Percentiles rank a stretch among this genome's conserved stretches.
Evolutionary conservation across 768 basidiomycete species (phyloP).

Genomic region (Gyrodon lividus): DNA sequence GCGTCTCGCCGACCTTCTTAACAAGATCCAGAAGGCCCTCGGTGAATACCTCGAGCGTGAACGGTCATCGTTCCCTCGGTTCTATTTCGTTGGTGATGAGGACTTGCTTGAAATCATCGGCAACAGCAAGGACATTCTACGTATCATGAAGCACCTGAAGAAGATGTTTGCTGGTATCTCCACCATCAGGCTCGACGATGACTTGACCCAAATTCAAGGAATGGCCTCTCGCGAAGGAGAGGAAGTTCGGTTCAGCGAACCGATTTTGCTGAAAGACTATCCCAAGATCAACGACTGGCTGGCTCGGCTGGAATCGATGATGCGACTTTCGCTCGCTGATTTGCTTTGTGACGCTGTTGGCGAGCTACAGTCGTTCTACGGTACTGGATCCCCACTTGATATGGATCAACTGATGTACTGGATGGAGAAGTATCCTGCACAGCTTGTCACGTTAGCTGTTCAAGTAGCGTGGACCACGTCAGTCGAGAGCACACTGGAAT

Average conservation of each 20-base stretch:
- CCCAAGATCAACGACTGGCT: slow-evolving; percentile 99
- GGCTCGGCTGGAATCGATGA: slow-evolving; percentile 86
- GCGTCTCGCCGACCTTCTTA: slow-evolving; percentile 90
- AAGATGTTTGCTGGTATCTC: slow-evolving; percentile 99
- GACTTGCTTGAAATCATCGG: slow-evolving; percentile 98
- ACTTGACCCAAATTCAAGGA: slow-evolving; percentile 82
- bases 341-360: slow-evolving; percentile 76
- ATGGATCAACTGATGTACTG: slow-evolving; percentile 76
- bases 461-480: slow-evolving; percentile 93
- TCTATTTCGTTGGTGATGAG: slow-evolving; percentile 99
- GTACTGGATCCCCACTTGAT: slow-evolving; percentile 55
- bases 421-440: slow-evolving; percentile 94
- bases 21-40: slow-evolving; percentile 98
- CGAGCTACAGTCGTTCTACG: slow-evolving; percentile 82
- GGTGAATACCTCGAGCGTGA: slow-evolving; percentile 99
- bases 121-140: slow-evolving; percentile 97
- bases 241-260: slow-evolving; percentile 79
- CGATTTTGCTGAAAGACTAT: slow-evolving; percentile 87
- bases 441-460: slow-evolving; percentile 91
- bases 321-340: slow-evolving; percentile 85
- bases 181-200: slow-evolving; percentile 84
- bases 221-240: slow-evolving; percentile 98
- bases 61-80: slow-evolving; percentile 96
- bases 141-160: slow-evolving; percentile 99
- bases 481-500: slow-evolving; percentile 70